Conservation (phyloP, 2,329 filamentous ascomycete genomes). For the Aspergillus persii region DNA sequence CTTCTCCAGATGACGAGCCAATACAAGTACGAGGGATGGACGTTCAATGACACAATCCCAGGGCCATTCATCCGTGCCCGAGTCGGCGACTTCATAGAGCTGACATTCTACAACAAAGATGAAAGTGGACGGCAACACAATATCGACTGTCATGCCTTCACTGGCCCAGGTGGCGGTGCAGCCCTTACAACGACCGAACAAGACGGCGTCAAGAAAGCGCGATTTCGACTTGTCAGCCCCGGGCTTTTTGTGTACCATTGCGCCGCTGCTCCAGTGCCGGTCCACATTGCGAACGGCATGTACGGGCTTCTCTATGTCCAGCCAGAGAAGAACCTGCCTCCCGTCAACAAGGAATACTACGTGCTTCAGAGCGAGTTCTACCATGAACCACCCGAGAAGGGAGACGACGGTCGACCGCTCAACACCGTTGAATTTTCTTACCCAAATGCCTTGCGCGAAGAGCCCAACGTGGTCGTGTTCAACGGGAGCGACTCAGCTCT, state of each 20-base stretch:
- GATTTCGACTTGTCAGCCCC: slow-evolving; percentile 30
- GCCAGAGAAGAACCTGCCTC: slow-evolving; percentile 28
- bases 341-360: slow-evolving; percentile 36
- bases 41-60: slow-evolving; percentile 34
- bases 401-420: slow-evolving; percentile 30
- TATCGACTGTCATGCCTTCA: slow-evolving; percentile 36
- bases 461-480: slow-evolving; percentile 32
- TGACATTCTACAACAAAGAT: slow-evolving; percentile 34
- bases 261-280: slow-evolving; percentile 35
- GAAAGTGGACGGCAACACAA: slow-evolving; percentile 36
- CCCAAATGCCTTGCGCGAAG: slow-evolving; percentile 32
- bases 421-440: slow-evolving; percentile 35
- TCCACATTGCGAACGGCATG: slow-evolving; percentile 40
- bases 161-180: slow-evolving; percentile 33
- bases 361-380: slow-evolving; percentile 41
- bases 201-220: slow-evolving; percentile 31
- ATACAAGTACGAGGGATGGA: slow-evolving; percentile 39
- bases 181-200: slow-evolving; percentile 34
- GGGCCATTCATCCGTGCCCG: slow-evolving; percentile 38
- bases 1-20: slow-evolving; percentile 30
- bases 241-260: slow-evolving; percentile 37
- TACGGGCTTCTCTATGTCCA: slow-evolving; percentile 39
- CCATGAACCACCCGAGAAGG: slow-evolving; percentile 34
- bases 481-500: slow-evolving; percentile 34
- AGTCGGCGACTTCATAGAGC: slow-evolving; percentile 33